These are phyloP conservation scores for Arthrocladium fulminans DNA, from an alignment of 2,329 filamentous ascomycete species.

Conservation along the genomic window DNA sequence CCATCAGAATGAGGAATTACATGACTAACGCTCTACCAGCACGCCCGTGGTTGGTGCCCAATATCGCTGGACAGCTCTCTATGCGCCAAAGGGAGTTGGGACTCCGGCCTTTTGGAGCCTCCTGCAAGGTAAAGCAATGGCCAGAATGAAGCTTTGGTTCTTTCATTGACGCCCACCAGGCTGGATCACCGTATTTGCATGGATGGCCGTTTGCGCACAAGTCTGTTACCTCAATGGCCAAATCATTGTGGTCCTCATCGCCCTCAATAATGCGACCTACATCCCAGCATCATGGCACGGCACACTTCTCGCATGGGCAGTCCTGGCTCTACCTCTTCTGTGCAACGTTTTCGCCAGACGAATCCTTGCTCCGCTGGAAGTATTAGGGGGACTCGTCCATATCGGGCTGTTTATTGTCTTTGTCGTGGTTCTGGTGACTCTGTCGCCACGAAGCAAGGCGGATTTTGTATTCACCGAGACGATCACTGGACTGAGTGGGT, in stretches of 20 bases:
- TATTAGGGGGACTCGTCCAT: conserved; percentile 24
- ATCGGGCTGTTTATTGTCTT: conserved; percentile 26
- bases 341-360: conserved; percentile 28
- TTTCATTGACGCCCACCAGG: too few relatives aligned
- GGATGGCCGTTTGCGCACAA: conserved; percentile 29
- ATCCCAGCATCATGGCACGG: conserved; percentile 39
- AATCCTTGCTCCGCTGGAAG: conserved; percentile 25
- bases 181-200: conserved; percentile 18
- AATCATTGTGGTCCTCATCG: conserved; percentile 31
- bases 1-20: not conserved
- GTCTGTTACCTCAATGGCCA: conserved; percentile 25
- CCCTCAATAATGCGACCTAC: conserved; percentile 33
- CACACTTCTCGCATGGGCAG: conserved; percentile 35
- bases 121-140: too few relatives aligned
- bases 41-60: conserved; percentile 25
- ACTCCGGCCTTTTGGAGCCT: conserved; percentile 16
- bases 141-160: too few relatives aligned
- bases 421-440: conserved; percentile 28
- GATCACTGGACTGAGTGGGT: conserved; percentile 33
- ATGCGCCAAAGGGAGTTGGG: conserved; percentile 28
- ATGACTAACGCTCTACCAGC: not conserved
- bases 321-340: conserved; percentile 28
- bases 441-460: conserved; percentile 26
- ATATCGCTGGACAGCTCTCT: conserved; percentile 34
- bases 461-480: conserved; percentile 35